A percentile compares a stretch with the other conserved stretches of the same genome.
phyloP scores from a whole-genome alignment of 495 filamentous ascomycete species.

The Aspergillus coremiiformis region DNA sequence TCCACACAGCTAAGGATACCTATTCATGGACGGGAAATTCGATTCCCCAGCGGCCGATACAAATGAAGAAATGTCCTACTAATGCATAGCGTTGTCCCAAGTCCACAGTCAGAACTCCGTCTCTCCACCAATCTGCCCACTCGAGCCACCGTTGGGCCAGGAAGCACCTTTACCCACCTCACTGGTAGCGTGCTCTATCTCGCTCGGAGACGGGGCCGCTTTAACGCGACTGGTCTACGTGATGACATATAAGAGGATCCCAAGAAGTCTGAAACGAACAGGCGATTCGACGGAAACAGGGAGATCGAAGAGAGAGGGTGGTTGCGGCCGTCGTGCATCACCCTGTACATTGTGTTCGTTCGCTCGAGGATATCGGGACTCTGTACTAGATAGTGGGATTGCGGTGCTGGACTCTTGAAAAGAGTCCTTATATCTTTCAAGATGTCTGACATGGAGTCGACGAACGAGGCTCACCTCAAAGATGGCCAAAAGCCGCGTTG shows the following conservation, averaged over 20 bases:
- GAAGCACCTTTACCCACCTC: neutral
- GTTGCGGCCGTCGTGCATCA: neutral
- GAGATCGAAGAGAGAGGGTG: slow-evolving; percentile 4
- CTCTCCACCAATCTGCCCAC: slow-evolving; percentile 3
- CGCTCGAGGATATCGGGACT: neutral
- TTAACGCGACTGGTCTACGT: slow-evolving; percentile 1
- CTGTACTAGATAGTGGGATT: neutral
- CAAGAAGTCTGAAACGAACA: slow-evolving; percentile 4
- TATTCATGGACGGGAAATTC: no score
- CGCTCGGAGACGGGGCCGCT: neutral
- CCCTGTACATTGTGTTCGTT: neutral
- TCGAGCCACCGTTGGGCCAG: slow-evolving; percentile 2
- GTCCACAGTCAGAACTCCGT: neutral
- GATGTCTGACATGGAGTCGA: slow-evolving; percentile 3
- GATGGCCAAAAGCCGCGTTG: slow-evolving; percentile 2
- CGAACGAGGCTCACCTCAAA: slow-evolving; percentile 8
- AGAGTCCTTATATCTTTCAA: neutral
- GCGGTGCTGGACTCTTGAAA: neutral
- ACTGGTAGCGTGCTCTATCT: neutral
- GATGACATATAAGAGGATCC: neutral
- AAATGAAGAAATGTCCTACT: no score
- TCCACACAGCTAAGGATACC: no score
- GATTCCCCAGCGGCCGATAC: no score
- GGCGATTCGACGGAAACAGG: neutral
- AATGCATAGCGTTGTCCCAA: no score